Evolutionary conservation across 768 basidiomycete species (phyloP).

Genomic region (Termitomyces sp.): DNA sequence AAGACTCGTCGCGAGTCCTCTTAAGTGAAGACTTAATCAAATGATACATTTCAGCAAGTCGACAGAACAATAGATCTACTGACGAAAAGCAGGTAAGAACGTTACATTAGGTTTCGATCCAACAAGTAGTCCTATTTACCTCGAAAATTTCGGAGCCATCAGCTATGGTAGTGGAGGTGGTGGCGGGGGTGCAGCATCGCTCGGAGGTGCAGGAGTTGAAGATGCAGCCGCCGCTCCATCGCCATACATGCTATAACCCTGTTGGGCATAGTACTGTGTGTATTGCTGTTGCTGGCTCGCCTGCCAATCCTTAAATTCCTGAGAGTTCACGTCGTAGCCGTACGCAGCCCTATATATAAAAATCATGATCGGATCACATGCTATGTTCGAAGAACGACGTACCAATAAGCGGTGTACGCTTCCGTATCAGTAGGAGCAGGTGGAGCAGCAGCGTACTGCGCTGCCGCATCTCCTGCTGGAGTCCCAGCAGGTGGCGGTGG

Average conservation of each 20-base stretch:
- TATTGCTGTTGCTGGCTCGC: slow-evolving; percentile 72
- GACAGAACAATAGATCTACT: slow-evolving; percentile 4
- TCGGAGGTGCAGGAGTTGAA: slow-evolving; percentile 25
- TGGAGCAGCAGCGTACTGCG: slow-evolving; percentile 31
- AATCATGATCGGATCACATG: background rate
- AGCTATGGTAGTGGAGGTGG: background rate
- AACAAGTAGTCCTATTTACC: background rate
- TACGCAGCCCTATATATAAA: slow-evolving; percentile 56
- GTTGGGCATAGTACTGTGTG: slow-evolving; percentile 63
- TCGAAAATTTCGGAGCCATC: background rate
- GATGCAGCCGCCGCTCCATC: slow-evolving; percentile 10
- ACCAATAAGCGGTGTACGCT: slow-evolving; percentile 61
- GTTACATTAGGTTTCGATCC: background rate
- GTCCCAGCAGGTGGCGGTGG: slow-evolving; percentile 39
- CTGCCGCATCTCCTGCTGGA: slow-evolving; percentile 41
- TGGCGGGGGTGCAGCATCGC: slow-evolving; percentile 4
- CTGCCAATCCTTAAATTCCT: slow-evolving; percentile 79
- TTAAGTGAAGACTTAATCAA: background rate
- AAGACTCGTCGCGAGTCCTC: background rate
- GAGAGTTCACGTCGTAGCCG: slow-evolving; percentile 81
- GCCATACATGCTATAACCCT: slow-evolving; percentile 36
- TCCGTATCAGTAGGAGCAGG: slow-evolving; percentile 41
- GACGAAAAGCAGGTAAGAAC: background rate
- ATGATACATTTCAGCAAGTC: slow-evolving; percentile 7
- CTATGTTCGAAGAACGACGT: slow-evolving; percentile 18